Conservation (phyloP, 2,329 filamentous ascomycete genomes). For the Penicillium sclerotigenum region DNA sequence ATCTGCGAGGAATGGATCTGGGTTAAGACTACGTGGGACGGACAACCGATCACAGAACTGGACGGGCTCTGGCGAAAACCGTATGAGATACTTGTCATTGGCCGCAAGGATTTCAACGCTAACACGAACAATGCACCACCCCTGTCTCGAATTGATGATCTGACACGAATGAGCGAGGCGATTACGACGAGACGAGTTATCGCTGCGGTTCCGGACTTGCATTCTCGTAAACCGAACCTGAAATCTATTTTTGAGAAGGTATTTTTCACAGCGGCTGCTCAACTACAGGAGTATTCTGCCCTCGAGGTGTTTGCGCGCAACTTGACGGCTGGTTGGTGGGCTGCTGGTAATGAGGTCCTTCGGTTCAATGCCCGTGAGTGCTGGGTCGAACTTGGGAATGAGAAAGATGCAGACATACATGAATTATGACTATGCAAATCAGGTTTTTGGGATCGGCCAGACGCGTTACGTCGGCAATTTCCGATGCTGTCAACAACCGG, state of each 20-base stretch:
- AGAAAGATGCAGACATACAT: background rate
- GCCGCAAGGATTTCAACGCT: conserved; percentile 24
- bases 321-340: conserved; percentile 59
- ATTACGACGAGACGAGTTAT: conserved; percentile 50
- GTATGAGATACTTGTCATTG: conserved; percentile 58
- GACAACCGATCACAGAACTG: conserved; percentile 52
- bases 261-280: conserved; percentile 30
- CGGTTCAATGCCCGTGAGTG: conserved; percentile 57
- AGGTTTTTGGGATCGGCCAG: background rate
- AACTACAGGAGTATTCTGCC: conserved; percentile 42
- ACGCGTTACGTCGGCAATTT: background rate
- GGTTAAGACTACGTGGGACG: conserved; percentile 57
- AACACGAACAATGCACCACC: conserved; percentile 7
- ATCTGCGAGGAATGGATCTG: conserved; percentile 62
- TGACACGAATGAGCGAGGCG: conserved; percentile 12
- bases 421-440: background rate
- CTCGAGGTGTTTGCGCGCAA: conserved; percentile 61
- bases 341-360: conserved; percentile 61
- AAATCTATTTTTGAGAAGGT: conserved; percentile 53
- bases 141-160: background rate
- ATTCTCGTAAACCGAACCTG: conserved; percentile 63
- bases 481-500: background rate
- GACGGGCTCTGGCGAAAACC: conserved; percentile 58
- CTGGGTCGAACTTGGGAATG: conserved; percentile 39
- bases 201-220: conserved; percentile 59